Evolutionary conservation across 1,284 basidiomycete species (phyloP).

Genomic region (Trametes polyzona): DNA sequence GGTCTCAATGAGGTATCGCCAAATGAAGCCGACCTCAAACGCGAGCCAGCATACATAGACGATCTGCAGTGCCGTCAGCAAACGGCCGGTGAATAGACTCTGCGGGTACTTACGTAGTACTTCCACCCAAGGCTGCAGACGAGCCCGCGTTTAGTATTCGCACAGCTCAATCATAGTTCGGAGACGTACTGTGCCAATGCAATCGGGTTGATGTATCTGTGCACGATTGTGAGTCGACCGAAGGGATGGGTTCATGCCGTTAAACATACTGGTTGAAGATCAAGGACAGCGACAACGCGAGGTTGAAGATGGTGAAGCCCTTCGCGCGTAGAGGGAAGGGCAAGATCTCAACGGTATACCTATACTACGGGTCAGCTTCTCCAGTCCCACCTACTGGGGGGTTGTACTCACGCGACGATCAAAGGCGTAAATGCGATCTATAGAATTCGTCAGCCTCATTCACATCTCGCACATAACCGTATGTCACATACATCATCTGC

Average conservation of each 20-base stretch:
- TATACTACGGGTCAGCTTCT: background rate
- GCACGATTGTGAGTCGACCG: background rate
- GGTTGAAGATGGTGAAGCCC: constrained; percentile 61
- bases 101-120: constrained; percentile 36
- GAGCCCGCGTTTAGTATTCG: no score
- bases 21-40: constrained; percentile 61
- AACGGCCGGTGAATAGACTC: background rate
- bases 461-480: no score
- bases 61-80: constrained; percentile 21
- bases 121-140: constrained; percentile 37
- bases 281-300: constrained; percentile 51
- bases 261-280: constrained; percentile 60
- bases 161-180: background rate
- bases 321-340: constrained; percentile 63
- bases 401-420: constrained; percentile 46
- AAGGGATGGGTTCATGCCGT: background rate
- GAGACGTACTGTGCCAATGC: constrained; percentile 39
- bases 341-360: constrained; percentile 62
- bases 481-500: constrained; percentile 40
- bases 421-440: constrained; percentile 58
- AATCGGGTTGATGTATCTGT: constrained; percentile 47
- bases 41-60: constrained; percentile 40
- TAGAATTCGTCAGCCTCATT: background rate
- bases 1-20: constrained; percentile 53
- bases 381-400: background rate